Evolutionary conservation across 768 basidiomycete species (phyloP).

Genomic region (Boletus tomentosulus): DNA sequence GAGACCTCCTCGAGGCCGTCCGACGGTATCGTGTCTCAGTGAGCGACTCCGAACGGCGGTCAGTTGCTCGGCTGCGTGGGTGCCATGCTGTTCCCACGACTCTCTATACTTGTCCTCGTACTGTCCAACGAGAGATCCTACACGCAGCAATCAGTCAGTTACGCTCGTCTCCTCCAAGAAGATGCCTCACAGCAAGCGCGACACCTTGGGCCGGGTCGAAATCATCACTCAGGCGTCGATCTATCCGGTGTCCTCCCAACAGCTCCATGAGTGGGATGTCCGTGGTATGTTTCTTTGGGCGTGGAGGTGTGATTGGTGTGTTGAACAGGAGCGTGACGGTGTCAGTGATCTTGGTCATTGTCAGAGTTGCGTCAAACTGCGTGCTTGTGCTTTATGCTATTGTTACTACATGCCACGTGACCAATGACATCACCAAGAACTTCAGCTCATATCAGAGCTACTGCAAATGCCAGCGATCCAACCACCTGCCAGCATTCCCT

Average conservation of each 20-base stretch:
- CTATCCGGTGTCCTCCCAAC: neutral
- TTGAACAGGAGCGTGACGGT: constrained; percentile 17
- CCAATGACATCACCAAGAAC: constrained; percentile 6
- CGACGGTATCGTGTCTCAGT: no score
- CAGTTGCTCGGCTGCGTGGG: neutral
- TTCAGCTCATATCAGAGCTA: no score
- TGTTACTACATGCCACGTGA: constrained; percentile 8
- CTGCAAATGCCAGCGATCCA: neutral
- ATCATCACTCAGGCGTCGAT: neutral
- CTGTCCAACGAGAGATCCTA: constrained; percentile 7
- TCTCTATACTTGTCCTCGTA: constrained; percentile 11
- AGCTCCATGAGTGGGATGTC: constrained; percentile 22
- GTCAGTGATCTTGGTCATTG: constrained; percentile 4
- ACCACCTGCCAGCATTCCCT: no score
- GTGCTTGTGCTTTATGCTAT: no score
- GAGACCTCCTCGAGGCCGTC: no score
- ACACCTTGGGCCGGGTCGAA: constrained; percentile 5
- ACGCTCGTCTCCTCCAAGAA: neutral
- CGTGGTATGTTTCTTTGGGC: neutral
- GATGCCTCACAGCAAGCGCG: constrained; percentile 12
- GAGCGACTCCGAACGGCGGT: neutral
- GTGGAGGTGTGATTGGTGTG: neutral
- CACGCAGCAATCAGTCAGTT: constrained; percentile 10
- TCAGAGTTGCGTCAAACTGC: no score
- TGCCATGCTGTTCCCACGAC: constrained; percentile 4